Percentiles rank a stretch among this genome's conserved stretches.
phyloP scores from a whole-genome alignment of 1,284 basidiomycete species.

The Ceratorhiza oryzae-sativae region DNA sequence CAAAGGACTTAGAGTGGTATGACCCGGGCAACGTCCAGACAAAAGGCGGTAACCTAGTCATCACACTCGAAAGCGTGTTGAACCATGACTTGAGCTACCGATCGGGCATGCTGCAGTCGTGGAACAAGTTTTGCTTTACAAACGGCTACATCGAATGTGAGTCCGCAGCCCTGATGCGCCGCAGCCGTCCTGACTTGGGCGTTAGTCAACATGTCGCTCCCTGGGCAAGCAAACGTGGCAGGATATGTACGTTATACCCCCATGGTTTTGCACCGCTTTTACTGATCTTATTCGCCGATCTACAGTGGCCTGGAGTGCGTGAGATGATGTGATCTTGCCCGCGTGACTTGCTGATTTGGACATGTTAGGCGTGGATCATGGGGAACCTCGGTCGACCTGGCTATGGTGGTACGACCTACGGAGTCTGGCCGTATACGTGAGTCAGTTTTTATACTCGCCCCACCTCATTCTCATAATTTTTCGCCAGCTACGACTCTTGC shows the following conservation, averaged over 20 bases:
- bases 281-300: constrained; percentile 6
- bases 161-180: not conserved
- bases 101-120: constrained; percentile 55
- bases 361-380: constrained; percentile 51
- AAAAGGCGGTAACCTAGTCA: constrained; percentile 52
- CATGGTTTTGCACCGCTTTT: not conserved
- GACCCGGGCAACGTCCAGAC: constrained; percentile 48
- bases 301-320: constrained; percentile 50
- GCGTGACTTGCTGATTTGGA: constrained; percentile 46
- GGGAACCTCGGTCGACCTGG: constrained; percentile 57
- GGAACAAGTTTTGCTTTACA: constrained; percentile 63
- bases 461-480: not conserved
- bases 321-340: constrained; percentile 44
- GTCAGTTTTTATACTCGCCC: constrained; percentile 11
- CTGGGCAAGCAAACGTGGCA: constrained; percentile 52
- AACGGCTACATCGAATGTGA: constrained; percentile 57
- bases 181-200: constrained; percentile 33
- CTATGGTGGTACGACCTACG: constrained; percentile 54
- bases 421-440: constrained; percentile 60
- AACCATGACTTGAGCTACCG: constrained; percentile 52
- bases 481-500: constrained; percentile 54
- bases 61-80: constrained; percentile 51
- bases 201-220: constrained; percentile 47
- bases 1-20: constrained; percentile 54
- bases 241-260: constrained; percentile 46